Base-by-base conservation (phyloP, 768 basidiomycete species). In the Boletus vinaceobasis region DNA sequence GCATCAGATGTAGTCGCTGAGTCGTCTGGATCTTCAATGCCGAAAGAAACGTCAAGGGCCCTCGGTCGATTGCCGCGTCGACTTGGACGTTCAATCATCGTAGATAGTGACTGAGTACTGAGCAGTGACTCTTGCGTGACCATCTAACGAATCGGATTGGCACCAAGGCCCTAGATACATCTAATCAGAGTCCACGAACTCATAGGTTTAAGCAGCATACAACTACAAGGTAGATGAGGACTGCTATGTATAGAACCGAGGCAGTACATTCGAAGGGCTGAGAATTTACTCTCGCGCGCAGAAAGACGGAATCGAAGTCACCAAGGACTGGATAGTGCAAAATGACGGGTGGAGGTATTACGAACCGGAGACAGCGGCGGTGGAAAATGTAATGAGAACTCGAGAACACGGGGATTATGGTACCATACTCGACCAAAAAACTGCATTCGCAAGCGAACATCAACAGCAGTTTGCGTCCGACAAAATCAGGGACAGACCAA, bases 11-110 rank as follows among this genome's bases (percentile, higher is more conserved):
- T 56, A 2, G 57, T 53, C 17, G 51, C 50, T 5, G 67, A 69
- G 10, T 72, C 69, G 29, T 61, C 45, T 40, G 58, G 43, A 4
- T 65, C 62, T 50, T 81, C 79, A 11, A 71, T 74, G 1, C 76
- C 75, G 55, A 81, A 86, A 10, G 79, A 78, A 11, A 84, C 71
- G 13, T 83, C 80, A 40, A 77, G 79, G 3, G 86, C 85, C 5
- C 71, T 78, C 0, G 80, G 81, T 37, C 81, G 79, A 27, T 67
- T 63, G 26, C 71, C 59, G 26, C 65, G 65, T 32, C 64, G 56
- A 59, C 55, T 58, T 15, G 62, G 64, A 43, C 42, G 58, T 15
- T 1, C 10, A 10, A 33, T 44, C 42, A 43, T 33, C 40, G 35
- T 53, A 17, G 37, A 9, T 15, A 15, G n/a, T 31, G 1, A 29